Evolutionary conservation across 2,329 filamentous ascomycete genomes (phyloP), one percentile per base, ranked within the genome.

Genomic region (Aspergillus fumigatus): DNA sequence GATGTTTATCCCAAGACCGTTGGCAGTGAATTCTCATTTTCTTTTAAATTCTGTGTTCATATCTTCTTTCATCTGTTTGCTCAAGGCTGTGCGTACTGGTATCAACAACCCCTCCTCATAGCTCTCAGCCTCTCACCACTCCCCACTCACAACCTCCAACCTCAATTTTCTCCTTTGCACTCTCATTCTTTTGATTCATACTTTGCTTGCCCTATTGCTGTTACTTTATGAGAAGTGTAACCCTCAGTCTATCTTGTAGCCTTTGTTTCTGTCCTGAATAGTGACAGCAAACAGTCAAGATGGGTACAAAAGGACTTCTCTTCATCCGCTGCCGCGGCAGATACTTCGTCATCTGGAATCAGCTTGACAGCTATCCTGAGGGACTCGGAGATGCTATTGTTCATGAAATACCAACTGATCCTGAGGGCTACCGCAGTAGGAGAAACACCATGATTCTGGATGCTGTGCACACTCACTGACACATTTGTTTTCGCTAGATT

Each of bases 291-390:
- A 21, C 8, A n/a, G 11, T 25, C 45, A 52, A 40, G 14, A 62
- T 65, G 61, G 62, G 59, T 5, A 62, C 58, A 10, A 55, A 56
- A 48, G 61, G 57, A 25, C 54, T 61, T 40, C 2, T 60, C 40
- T 55, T 60, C 47, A 32, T 62, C 32, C 61, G 60, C 47, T 65
- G 57, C 45, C 55, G 53, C 14, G 58, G 61, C 51, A 58, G 61
- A 59, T 65, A 61, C 50, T 63, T 61, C 23, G 40, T 58, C 52
- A 62, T 63, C 51, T 59, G 58, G 40, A 65, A 62, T 27, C 55
- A 60, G 8, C 58, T 48, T 10, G 61, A 65, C 52, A 63, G 58
- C 29, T 63, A 63, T 17, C 61, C 58, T 17, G 62, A 65, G 26
- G 59, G 61, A 3, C 56, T 65, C 19, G 59, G 62, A 7, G 47